Conservation (phyloP, 1,284 basidiomycete species). For the Phellinidium pouzarii region DNA sequence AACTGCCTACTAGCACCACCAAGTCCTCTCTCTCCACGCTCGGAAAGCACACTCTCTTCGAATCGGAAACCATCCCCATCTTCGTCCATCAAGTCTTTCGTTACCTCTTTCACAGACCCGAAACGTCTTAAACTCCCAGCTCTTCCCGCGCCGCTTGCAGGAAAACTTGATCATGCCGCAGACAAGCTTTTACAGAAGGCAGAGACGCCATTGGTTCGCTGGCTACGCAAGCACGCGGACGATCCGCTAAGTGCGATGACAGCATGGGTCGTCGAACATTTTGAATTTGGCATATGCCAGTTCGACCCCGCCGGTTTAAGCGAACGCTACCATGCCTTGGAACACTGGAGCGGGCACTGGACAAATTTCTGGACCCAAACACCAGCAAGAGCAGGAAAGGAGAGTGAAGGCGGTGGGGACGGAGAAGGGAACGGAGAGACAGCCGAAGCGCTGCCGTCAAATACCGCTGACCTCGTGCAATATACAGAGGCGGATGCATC, state of each 20-base stretch:
- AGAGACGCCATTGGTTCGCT: constrained; percentile 37
- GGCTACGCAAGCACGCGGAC: constrained; percentile 44
- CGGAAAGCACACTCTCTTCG: not conserved
- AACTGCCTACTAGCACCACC: not conserved
- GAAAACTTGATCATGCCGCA: constrained; percentile 26
- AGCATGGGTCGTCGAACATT: constrained; percentile 44
- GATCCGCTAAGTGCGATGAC: constrained; percentile 40
- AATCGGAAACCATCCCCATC: not conserved
- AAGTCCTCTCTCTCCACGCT: not conserved
- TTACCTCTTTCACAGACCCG: constrained; percentile 6
- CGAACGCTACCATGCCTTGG: constrained; percentile 38
- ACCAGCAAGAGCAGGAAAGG: constrained; percentile 4
- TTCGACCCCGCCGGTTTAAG: constrained; percentile 45
- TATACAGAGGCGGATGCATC: constrained; percentile 15
- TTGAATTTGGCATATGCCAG: constrained; percentile 51
- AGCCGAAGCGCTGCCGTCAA: constrained; percentile 16
- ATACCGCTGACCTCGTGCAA: constrained; percentile 26
- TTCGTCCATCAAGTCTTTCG: not conserved
- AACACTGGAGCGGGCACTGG: constrained; percentile 43
- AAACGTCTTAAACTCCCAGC: constrained; percentile 16
- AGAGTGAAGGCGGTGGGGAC: not conserved
- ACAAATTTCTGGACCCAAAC: constrained; percentile 52
- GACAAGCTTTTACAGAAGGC: constrained; percentile 33
- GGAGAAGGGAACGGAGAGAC: constrained; percentile 12
- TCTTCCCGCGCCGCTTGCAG: constrained; percentile 22